Evolutionary conservation across 2,329 filamentous ascomycete genomes (phyloP).

Genomic region (Coniochaeta sp.): DNA sequence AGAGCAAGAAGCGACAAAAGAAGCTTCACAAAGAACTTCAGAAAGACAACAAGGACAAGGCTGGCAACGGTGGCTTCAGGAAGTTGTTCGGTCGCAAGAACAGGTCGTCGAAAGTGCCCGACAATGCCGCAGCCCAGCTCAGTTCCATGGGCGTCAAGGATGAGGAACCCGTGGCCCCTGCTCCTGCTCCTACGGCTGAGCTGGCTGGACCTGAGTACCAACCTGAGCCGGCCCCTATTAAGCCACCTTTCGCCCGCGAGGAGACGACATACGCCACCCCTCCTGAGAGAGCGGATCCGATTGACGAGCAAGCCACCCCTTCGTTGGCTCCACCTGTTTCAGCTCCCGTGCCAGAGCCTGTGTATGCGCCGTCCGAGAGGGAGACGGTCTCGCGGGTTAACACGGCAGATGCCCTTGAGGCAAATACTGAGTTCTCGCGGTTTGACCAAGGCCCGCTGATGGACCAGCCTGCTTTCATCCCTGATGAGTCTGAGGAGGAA

Average conservation of each 20-base stretch:
- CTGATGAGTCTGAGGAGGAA: constrained; percentile 40
- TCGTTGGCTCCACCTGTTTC: constrained; percentile 12
- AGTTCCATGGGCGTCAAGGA: constrained; percentile 39
- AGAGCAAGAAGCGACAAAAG: constrained; percentile 39
- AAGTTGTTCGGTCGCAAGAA: constrained; percentile 62
- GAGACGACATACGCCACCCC: constrained; percentile 12
- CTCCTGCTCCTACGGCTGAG: constrained; percentile 17
- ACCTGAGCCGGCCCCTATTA: background rate
- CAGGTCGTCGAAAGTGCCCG: constrained; percentile 46
- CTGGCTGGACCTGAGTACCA: constrained; percentile 13
- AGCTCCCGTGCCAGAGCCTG: constrained; percentile 20
- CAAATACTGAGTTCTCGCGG: constrained; percentile 51
- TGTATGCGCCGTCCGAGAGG: constrained; percentile 36
- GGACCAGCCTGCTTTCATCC: constrained; percentile 80
- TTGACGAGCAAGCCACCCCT: constrained; percentile 7
- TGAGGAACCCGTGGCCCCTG: constrained; percentile 12
- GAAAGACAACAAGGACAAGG: constrained; percentile 19
- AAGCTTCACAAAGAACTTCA: constrained; percentile 45
- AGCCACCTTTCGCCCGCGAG: constrained; percentile 7
- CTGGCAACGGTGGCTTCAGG: constrained; percentile 41
- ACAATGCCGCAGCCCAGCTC: constrained; percentile 43
- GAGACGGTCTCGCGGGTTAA: constrained; percentile 51
- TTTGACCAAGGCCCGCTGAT: constrained; percentile 86
- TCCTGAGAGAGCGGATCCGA: constrained; percentile 11
- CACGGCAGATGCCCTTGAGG: constrained; percentile 49